Base-by-base conservation (phyloP, 495 filamentous ascomycete genomes). In the Penicillium dipodomyicola region DNA sequence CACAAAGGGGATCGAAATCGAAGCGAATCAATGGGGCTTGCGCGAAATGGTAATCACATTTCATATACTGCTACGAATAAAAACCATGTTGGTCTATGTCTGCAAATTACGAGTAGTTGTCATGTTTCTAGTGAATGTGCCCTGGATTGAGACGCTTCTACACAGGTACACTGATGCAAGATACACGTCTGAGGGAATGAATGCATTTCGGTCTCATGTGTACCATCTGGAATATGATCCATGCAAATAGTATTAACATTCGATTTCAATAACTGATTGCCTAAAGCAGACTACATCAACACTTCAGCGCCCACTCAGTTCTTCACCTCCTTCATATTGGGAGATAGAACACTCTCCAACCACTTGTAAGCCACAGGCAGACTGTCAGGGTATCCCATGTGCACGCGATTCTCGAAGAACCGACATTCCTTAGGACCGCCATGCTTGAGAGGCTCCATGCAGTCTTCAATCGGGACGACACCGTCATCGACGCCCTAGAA, bases 401-500 rank as follows among this genome's bases (percentile, higher is more conserved):
- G 84, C 49, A 85, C 68, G 17, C 81, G 75, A 0, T 78, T 79
- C 5, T 77, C 65, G 61, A 85, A 85, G 72, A 87, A 86, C 68
- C 84, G 71, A 42, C 79, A 87, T 68, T 92, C 89, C 75, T 92
- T 93, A 29, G 85, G 83, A 53, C 78, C 77, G 12, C 88, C 88
- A 57, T 90, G 82, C 65, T 88, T 84, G 55, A 89, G 79, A 15
- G 83, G 73, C 60, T 84, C 72, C 66, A 82, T 83, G 57, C 79
- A 91, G 67, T 92, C 88, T 61, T 91, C 88, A 54, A 92, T 87
- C 0, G 89, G 89, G 71, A 89, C 88, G 45, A 91, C 77, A 8
- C 86, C 87, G 57, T 90, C 87, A 33, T 82, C 74, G 9, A 80
- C 82, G 12, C 88, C 87, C 82, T 87, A 30, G 27, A 33, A n/a